These are phyloP conservation scores for Tilletia indica DNA, from an alignment of 1,284 basidiomycete genomes.

Conservation along the genomic window DNA sequence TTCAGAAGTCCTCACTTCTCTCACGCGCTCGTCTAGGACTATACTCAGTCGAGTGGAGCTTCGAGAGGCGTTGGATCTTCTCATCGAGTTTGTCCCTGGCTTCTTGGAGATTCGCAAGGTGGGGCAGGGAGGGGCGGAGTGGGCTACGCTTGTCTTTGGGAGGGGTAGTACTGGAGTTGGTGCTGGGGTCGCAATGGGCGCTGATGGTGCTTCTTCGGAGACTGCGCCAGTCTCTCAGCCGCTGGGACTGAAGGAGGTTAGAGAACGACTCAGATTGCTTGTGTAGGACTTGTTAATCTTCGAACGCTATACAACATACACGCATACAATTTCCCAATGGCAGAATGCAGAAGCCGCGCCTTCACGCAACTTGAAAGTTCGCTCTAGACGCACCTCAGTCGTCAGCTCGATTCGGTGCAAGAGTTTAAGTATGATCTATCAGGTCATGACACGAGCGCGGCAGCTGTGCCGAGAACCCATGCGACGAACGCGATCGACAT, in stretches of 20 bases:
- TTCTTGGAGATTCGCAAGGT: conserved; percentile 32
- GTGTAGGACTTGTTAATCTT: too few species aligned
- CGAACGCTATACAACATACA: too few species aligned
- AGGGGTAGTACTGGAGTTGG: neutral
- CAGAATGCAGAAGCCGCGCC: too few species aligned
- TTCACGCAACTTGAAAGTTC: too few species aligned
- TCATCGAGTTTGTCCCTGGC: conserved; percentile 33
- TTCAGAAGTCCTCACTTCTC: conserved; percentile 30
- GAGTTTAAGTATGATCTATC: too few species aligned
- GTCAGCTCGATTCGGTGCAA: too few species aligned
- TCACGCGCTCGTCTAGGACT: conserved; percentile 33
- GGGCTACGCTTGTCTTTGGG: conserved; percentile 8
- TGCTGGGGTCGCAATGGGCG: neutral
- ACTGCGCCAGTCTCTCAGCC: neutral
- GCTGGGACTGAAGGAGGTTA: neutral
- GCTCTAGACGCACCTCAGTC: too few species aligned
- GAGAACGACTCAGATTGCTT: neutral
- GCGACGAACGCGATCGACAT: neutral
- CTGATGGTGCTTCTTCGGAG: too few species aligned
- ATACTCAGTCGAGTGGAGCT: conserved; percentile 37
- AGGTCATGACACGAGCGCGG: neutral
- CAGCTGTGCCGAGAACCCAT: neutral
- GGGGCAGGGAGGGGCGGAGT: conserved; percentile 14
- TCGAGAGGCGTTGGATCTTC: conserved; percentile 27
- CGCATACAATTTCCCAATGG: too few species aligned